Evolutionary conservation across 306 rosid genomes (phyloP).

Genomic region (Prosopis cineraria): DNA sequence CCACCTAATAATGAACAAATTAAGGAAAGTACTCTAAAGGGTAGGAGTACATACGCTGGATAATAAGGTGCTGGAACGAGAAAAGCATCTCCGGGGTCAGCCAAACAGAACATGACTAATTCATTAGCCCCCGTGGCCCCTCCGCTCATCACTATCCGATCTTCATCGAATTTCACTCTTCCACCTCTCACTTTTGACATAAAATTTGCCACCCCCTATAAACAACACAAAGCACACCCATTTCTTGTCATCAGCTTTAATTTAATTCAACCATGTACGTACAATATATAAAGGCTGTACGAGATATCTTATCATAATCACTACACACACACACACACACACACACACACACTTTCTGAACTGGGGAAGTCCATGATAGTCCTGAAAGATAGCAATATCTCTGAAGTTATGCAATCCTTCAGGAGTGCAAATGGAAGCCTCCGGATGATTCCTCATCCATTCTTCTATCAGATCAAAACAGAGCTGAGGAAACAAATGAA

Average conservation of each 20-base stretch:
- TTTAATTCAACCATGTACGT: background rate
- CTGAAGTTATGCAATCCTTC: constrained; percentile 53
- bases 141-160: constrained; percentile 63
- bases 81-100: constrained; percentile 67
- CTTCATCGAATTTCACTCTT: constrained; percentile 51
- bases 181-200: constrained; percentile 66
- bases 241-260: background rate
- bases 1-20: background rate
- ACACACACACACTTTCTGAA: constrained; percentile 53
- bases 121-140: constrained; percentile 80
- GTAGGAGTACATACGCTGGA: constrained; percentile 54
- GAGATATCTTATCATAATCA: background rate
- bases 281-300: background rate
- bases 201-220: constrained; percentile 61
- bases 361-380: constrained; percentile 60
- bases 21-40: background rate
- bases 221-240: background rate
- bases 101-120: constrained; percentile 60
- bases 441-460: constrained; percentile 56
- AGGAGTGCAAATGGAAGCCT: constrained; percentile 59
- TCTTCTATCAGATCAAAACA: constrained; percentile 46
- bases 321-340: too few species aligned
- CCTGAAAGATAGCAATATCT: constrained; percentile 57
- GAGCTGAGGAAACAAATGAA: constrained; percentile 37
- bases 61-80: constrained; percentile 68